These are phyloP conservation scores for Pseudonitzschia multiseries DNA, from an alignment of 108 stramenopile genomes.

Conservation along the genomic window DNA sequence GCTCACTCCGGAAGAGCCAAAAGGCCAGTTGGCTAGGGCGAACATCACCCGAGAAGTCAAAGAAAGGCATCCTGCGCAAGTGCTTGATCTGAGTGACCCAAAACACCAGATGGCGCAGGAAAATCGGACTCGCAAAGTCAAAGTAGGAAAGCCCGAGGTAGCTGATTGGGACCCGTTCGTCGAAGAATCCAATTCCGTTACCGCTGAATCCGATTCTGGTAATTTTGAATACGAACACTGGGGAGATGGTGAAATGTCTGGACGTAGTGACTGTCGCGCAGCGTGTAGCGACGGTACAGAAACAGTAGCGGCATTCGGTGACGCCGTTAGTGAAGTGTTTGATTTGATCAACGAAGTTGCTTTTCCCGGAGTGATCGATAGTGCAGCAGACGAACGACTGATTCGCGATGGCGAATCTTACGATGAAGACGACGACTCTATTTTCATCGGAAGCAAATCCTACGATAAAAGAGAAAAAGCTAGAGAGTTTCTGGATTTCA, in stretches of 20 bases:
- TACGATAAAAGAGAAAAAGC: not conserved
- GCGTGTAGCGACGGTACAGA: not conserved
- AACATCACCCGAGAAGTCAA: too few species aligned
- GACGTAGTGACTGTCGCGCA: not conserved
- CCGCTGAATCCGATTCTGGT: not conserved
- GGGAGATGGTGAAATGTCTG: not conserved
- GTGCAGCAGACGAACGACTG: not conserved
- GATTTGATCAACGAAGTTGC: slow-evolving; percentile 9
- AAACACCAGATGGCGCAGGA: too few species aligned
- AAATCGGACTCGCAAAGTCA: too few species aligned
- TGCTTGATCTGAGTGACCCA: too few species aligned
- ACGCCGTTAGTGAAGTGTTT: slow-evolving; percentile 9
- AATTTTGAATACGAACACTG: not conserved
- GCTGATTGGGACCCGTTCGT: too few species aligned
- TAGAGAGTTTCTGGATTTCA: not conserved
- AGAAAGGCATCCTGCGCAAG: too few species aligned
- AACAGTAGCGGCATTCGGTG: slow-evolving; percentile 4
- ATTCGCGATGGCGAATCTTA: not conserved
- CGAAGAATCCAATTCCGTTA: too few species aligned
- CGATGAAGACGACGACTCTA: not conserved
- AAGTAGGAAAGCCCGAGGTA: too few species aligned
- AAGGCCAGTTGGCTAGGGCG: too few species aligned
- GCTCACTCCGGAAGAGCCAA: too few species aligned
- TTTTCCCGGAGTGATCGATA: slow-evolving; percentile 11
- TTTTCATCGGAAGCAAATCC: not conserved